Evolutionary conservation across 164 flowering plant species (phyloP), one percentile per base, ranked within the genome.

Genomic region (Platanus orientalis): DNA sequence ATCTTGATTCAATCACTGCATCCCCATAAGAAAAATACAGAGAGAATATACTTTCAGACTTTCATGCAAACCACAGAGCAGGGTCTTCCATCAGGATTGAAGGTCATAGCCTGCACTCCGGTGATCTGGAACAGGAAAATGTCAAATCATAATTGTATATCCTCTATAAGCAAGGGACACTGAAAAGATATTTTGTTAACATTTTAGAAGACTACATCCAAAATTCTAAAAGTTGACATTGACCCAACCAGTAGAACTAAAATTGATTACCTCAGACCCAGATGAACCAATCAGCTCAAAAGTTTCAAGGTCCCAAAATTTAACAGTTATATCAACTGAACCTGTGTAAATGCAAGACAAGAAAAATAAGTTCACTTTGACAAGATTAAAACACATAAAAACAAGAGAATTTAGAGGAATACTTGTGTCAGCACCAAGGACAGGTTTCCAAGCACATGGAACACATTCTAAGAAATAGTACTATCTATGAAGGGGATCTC

Each of bases 251-350:
- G 28, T 34, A 20, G 56, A n/a, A n/a, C 30, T 17, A 23, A 13
- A 53, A 53, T 12, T 32, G 34, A 19, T 60, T 74, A 95, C 99
- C 97, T 95, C 99, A 56, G 97, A 90, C 39, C 94, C 97, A 70
- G 92, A 78, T 19, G 99, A 89, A 64, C 97, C 97, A 76, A 95
- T 95, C 59, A 87, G 83, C 81, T 95, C 99, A 85, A 95, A 95
- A 39, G 97, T 92, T 73, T 95, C 99, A 75, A 95, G 94, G 74
- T 95, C 99, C 99, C 99, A 95, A 67, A 89, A 95, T 74, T 92
- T 95, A 40, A 95, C 97, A 47, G 97, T 95, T 72, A 80, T 81
- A 73, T 95, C 99, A 68, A 96, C 86, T 30, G 99, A 91, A 73
- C 99, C 99, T 94, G 85, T 29, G n/a, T 12, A 56, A 74, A 66